Evolutionary conservation across 2,329 filamentous ascomycete species (phyloP).

Genomic region (Ophiocordyceps unilateralis): DNA sequence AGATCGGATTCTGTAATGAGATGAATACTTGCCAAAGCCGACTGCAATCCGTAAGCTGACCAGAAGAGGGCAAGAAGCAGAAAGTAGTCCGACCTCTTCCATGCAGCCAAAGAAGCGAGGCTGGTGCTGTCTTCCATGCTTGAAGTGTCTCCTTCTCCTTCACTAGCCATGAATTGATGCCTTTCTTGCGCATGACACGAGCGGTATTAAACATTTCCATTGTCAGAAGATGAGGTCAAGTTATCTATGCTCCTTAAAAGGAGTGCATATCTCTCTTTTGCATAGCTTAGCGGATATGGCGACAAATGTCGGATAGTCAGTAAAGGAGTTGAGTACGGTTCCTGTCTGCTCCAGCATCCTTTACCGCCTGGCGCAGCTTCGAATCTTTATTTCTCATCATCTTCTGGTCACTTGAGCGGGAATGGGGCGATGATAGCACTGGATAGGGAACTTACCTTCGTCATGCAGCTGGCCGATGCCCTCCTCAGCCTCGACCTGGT

Average conservation of each 20-base stretch:
- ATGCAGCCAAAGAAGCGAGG: slow-evolving; percentile 3
- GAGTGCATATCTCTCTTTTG: too few relatives aligned
- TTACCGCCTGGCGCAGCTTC: not conserved
- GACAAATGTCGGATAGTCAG: not conserved
- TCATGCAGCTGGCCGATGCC: not conserved
- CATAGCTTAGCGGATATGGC: too few relatives aligned
- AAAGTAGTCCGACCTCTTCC: slow-evolving; percentile 2
- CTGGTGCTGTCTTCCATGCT: not conserved
- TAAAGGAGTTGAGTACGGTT: not conserved
- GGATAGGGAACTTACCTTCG: not conserved
- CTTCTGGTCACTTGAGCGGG: too few relatives aligned
- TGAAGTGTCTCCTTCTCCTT: not conserved
- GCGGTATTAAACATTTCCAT: not conserved
- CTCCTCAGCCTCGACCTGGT: not conserved
- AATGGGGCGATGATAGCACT: too few relatives aligned
- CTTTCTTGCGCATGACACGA: not conserved
- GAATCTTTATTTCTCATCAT: not conserved
- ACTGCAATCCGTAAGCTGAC: not conserved
- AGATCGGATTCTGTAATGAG: not conserved
- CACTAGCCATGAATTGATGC: not conserved
- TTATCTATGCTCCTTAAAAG: too few relatives aligned
- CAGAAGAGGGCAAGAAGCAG: not conserved
- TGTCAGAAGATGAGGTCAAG: too few relatives aligned
- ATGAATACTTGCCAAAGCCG: not conserved
- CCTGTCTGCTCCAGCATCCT: not conserved